Conservation (phyloP, 352 stramenopile genomes). For the Sclerospora graminicola region DNA sequence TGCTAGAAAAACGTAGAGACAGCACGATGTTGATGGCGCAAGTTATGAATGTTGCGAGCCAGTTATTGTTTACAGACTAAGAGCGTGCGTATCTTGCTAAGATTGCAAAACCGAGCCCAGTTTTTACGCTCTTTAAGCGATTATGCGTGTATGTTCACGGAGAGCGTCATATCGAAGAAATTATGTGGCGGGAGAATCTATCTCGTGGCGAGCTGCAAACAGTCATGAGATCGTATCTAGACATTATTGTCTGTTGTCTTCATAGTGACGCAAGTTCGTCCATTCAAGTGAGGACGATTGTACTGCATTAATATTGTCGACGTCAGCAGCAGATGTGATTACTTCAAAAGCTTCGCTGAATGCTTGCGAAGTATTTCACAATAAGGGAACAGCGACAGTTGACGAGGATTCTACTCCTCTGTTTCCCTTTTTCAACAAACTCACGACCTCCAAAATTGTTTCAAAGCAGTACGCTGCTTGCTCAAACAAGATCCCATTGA, state of each 20-base stretch:
- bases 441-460: conserved; percentile 59
- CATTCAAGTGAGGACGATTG: too few species aligned
- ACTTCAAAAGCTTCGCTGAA: too few species aligned
- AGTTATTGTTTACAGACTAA: conserved; percentile 49
- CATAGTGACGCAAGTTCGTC: conserved; percentile 53
- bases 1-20: conserved; percentile 2
- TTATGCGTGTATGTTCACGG: conserved; percentile 81
- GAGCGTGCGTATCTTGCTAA: conserved; percentile 71
- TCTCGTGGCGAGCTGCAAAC: conserved; percentile 68
- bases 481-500: conserved; percentile 73
- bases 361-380: too few species aligned
- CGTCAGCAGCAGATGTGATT: too few species aligned
- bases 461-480: conserved; percentile 52
- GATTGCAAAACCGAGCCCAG: conserved; percentile 68
- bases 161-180: conserved; percentile 81
- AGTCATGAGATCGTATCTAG: conserved; percentile 76
- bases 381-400: not conserved
- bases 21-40: conserved; percentile 16
- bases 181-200: conserved; percentile 85
- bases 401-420: conserved; percentile 7
- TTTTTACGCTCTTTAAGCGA: conserved; percentile 74
- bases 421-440: conserved; percentile 16
- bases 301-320: too few species aligned
- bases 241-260: conserved; percentile 75
- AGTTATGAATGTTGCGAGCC: too few species aligned